These are phyloP conservation scores for Spongospora subterranea DNA, from an alignment of 208 protist species.

Conservation along the genomic window DNA sequence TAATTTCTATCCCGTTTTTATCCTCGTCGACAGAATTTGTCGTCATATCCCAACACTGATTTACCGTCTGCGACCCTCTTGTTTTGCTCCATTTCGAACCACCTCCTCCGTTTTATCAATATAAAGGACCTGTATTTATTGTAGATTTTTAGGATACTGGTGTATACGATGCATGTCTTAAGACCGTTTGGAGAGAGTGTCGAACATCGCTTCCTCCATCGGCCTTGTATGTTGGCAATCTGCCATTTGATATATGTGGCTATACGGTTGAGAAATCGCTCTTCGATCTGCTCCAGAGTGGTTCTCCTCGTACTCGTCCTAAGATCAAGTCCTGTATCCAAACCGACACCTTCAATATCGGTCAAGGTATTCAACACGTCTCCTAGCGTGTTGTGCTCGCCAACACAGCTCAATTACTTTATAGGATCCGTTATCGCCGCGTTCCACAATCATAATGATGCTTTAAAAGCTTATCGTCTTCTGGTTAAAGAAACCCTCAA, in stretches of 20 bases:
- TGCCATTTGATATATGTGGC: constrained; percentile 12
- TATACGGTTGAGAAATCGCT: neutral
- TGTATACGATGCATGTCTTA: neutral
- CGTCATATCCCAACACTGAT: too few relatives aligned
- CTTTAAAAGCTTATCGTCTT: too few relatives aligned
- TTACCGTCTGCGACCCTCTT: too few relatives aligned
- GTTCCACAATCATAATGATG: too few relatives aligned
- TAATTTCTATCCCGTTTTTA: neutral
- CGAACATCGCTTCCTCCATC: constrained; percentile 6
- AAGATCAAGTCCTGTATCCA: neutral
- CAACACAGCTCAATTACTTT: too few relatives aligned
- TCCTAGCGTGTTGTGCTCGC: too few relatives aligned
- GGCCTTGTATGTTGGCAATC: constrained; percentile 30
- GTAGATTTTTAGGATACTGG: neutral
- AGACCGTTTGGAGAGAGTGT: neutral
- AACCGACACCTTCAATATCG: constrained; percentile 35
- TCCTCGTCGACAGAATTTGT: neutral
- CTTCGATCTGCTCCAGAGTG: neutral
- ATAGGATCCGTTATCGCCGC: too few relatives aligned
- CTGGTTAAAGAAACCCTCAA: too few relatives aligned
- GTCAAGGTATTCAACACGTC: too few relatives aligned
- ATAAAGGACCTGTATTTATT: neutral
- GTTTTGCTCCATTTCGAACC: too few relatives aligned
- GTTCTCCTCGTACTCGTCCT: neutral
- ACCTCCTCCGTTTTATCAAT: too few relatives aligned